Evolutionary conservation across 768 basidiomycete species (phyloP).

Genomic region (Amanita fuliginea): DNA sequence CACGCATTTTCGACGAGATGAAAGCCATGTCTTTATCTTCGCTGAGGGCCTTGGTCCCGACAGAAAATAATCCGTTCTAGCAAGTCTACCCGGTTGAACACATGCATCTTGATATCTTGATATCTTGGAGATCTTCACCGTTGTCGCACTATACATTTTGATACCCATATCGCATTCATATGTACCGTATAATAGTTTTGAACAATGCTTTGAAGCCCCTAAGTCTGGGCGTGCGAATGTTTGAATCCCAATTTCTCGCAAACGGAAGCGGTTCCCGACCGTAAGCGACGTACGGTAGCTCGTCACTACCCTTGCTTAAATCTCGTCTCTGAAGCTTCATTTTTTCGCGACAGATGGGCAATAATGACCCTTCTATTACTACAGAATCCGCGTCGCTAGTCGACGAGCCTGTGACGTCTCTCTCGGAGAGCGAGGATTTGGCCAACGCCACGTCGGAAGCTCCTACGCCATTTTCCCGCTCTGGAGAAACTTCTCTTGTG

Average conservation of each 20-base stretch:
- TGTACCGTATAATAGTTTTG: neutral
- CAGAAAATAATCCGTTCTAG: neutral
- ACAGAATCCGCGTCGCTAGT: neutral
- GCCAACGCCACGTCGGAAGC: constrained; percentile 13
- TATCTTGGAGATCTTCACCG: too few relatives aligned
- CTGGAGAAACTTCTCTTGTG: constrained; percentile 19
- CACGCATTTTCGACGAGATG: constrained; percentile 28
- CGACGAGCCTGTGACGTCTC: constrained; percentile 10
- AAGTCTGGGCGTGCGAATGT: neutral
- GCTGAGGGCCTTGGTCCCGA: constrained; percentile 15
- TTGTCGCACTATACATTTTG: too few relatives aligned
- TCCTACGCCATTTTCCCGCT: constrained; percentile 18
- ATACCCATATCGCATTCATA: neutral
- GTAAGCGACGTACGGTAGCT: neutral
- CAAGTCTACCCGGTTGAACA: too few relatives aligned
- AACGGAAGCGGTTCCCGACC: neutral
- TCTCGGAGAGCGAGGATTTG: constrained; percentile 15
- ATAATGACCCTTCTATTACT: neutral
- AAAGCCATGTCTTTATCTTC: constrained; percentile 20
- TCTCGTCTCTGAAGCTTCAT: neutral
- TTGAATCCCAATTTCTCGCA: neutral
- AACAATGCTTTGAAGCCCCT: neutral
- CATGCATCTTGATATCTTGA: too few relatives aligned
- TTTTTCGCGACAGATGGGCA: neutral
- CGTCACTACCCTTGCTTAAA: neutral